Percentiles rank a stretch among this genome's conserved stretches.
These are phyloP conservation scores for Metschnikowia santaceciliae DNA, from an alignment of 805 yeast species.

Conservation along the genomic window DNA sequence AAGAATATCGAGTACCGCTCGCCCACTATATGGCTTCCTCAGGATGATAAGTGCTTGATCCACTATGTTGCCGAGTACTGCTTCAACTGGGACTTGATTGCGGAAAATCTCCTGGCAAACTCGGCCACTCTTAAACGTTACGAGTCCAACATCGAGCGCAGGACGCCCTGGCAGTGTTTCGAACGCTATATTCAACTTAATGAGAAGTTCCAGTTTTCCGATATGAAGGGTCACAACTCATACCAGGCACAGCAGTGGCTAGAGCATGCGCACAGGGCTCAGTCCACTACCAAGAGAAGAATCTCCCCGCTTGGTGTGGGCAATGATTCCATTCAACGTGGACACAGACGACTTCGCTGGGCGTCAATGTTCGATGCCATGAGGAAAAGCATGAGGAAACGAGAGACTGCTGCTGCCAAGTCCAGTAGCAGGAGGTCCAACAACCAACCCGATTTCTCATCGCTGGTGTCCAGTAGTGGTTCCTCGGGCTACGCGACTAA, in stretches of 20 bases:
- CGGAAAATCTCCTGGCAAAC: constrained; percentile 69
- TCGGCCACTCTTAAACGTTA: constrained; percentile 59
- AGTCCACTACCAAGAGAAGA: constrained; percentile 81
- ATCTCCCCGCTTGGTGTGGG: constrained; percentile 94
- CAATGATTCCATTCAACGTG: constrained; percentile 85
- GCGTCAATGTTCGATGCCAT: constrained; percentile 96
- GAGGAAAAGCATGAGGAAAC: constrained; percentile 81
- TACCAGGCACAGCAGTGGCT: constrained; percentile 85
- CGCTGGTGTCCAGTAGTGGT: constrained; percentile 4
- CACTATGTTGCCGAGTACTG: constrained; percentile 80
- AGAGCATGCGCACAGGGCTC: constrained; percentile 85
- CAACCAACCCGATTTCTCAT: constrained; percentile 8
- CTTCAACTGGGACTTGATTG: constrained; percentile 90
- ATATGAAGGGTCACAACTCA: constrained; percentile 84
- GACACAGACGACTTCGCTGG: constrained; percentile 89
- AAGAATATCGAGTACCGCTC: constrained; percentile 77
- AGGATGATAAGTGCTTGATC: constrained; percentile 79
- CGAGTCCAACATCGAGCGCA: constrained; percentile 83
- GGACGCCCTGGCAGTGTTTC: constrained; percentile 99
- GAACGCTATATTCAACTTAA: constrained; percentile 92
- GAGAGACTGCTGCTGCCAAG: constrained; percentile 60
- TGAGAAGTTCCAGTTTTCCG: constrained; percentile 80
- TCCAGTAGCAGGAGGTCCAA: constrained; percentile 21
- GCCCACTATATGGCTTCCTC: constrained; percentile 95
- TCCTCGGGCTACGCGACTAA: constrained; percentile 5